Base-by-base conservation (phyloP, 352 stramenopile genomes). In the Pythium pectinolyticum region DNA sequence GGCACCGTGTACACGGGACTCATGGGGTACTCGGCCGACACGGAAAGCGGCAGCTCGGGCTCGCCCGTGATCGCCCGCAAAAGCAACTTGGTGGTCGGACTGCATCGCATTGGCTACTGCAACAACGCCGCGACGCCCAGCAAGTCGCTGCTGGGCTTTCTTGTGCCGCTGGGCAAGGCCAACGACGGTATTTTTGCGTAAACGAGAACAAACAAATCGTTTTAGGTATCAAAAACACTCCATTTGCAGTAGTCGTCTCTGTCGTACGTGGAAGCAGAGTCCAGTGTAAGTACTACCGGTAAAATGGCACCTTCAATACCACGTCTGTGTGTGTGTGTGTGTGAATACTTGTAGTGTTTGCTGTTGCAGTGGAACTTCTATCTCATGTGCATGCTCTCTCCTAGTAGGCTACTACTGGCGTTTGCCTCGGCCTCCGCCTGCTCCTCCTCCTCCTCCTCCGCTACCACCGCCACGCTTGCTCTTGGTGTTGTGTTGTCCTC, bases 81-180 rank as follows among this genome's bases (percentile, higher is more conserved):
- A 14, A 64, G 64, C 47, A 61, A 78, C 57, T 15, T 57, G 1
- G 74, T 79, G 24, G 60, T 79, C n/a, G 70, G 62, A 0, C 48
- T 82, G 17, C 74, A 82, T 58, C 67, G 69, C 43, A 76, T 74
- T 28, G 73, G 73, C 31, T 67, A 71, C 58, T 78, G 69, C 60
- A 72, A 81, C 59, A 76, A 78, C 70, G 72, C 69, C 17, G 72
- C 54, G 9, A 79, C 71, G 37, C 64, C 64, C 15, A 64, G 53
- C 54, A 59, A 67, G 39, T 49, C 43, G 52, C 39, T 72, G 28
- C 58, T 72, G 20, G 51, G 39, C 27, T 72, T 60, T 48, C 48
- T 72, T 15, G 63, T 66, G 63, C 56, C 63, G 25, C 45, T 60
- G 14, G 63, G 49, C 40, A 59, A 59, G 54, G 24, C 31, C 41